Evolutionary conservation across 345 rosid species (phyloP).

Genomic region (Gynandropsis gynandra): DNA sequence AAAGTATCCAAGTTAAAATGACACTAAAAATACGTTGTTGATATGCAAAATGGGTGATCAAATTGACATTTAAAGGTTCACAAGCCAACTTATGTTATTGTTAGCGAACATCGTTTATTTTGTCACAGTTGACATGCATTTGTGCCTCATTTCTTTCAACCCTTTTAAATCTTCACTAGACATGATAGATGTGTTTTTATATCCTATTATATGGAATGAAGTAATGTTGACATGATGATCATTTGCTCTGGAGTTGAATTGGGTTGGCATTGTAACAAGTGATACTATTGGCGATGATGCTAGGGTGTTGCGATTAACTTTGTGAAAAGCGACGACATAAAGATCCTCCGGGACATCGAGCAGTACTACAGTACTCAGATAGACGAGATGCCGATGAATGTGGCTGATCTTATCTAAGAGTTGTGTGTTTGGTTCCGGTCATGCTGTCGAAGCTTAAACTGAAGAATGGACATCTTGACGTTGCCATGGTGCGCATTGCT

Average conservation of each 20-base stretch:
- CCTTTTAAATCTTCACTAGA: too few relatives aligned
- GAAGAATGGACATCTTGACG: constrained; percentile 1
- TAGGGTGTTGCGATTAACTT: constrained; percentile 90
- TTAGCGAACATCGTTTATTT: too few relatives aligned
- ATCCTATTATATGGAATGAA: too few relatives aligned
- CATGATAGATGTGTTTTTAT: too few relatives aligned
- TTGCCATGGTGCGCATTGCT: too few relatives aligned
- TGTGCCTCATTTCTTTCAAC: too few relatives aligned
- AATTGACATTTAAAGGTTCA: neutral
- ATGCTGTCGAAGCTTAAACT: neutral
- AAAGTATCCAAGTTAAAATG: neutral
- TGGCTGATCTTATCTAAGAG: constrained; percentile 57
- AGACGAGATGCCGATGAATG: constrained; percentile 83
- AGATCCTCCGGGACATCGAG: constrained; percentile 69
- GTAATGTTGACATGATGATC: neutral
- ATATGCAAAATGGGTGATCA: neutral
- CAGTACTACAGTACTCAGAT: constrained; percentile 73
- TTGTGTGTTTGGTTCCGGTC: neutral
- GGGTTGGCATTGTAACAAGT: neutral
- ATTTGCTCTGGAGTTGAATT: neutral
- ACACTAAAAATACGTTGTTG: neutral
- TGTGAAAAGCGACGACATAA: constrained; percentile 76
- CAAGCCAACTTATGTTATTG: neutral
- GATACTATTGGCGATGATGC: neutral
- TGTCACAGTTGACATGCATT: neutral